A percentile compares a stretch with the other conserved stretches of the same genome.
These are phyloP conservation scores for Fusarium buxicola DNA, from an alignment of 2,329 filamentous ascomycete genomes.

Conservation along the genomic window DNA sequence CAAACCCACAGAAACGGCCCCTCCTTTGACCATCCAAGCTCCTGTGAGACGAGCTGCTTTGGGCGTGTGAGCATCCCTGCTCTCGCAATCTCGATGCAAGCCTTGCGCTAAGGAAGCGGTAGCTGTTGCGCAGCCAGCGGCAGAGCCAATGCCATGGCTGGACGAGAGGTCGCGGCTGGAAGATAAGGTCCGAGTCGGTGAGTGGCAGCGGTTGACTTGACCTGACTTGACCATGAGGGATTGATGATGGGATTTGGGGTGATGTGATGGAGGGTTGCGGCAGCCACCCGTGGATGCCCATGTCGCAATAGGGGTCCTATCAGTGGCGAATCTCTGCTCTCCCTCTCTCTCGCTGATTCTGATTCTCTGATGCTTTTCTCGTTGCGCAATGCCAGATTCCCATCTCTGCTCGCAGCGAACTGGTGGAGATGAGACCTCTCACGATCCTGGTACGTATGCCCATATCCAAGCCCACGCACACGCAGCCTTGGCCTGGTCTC, in stretches of 20 bases:
- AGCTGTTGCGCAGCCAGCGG: neutral
- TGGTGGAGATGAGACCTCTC: slow-evolving; percentile 27
- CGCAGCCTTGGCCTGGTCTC: slow-evolving; percentile 14
- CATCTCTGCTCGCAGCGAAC: slow-evolving; percentile 23
- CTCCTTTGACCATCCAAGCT: slow-evolving; percentile 6
- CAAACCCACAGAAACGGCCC: slow-evolving; percentile 15
- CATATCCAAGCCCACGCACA: slow-evolving; percentile 18
- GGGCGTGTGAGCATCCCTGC: neutral
- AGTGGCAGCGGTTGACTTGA: slow-evolving; percentile 1
- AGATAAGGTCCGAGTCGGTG: slow-evolving; percentile 44
- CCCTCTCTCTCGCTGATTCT: no score
- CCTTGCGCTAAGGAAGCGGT: neutral
- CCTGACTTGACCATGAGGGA: slow-evolving; percentile 5
- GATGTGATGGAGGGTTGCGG: slow-evolving; percentile 6
- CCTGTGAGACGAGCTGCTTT: no score
- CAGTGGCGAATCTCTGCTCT: slow-evolving; percentile 16
- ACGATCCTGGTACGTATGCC: neutral
- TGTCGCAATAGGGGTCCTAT: slow-evolving; percentile 23
- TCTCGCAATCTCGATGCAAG: slow-evolving; percentile 32
- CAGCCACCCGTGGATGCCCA: slow-evolving; percentile 16
- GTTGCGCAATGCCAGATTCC: neutral
- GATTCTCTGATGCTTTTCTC: neutral
- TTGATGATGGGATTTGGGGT: slow-evolving; percentile 8
- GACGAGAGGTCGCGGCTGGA: slow-evolving; percentile 11
- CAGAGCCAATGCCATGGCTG: neutral